phyloP scores from a whole-genome alignment of 495 filamentous ascomycete species.

The Aspergillus ostianus region DNA sequence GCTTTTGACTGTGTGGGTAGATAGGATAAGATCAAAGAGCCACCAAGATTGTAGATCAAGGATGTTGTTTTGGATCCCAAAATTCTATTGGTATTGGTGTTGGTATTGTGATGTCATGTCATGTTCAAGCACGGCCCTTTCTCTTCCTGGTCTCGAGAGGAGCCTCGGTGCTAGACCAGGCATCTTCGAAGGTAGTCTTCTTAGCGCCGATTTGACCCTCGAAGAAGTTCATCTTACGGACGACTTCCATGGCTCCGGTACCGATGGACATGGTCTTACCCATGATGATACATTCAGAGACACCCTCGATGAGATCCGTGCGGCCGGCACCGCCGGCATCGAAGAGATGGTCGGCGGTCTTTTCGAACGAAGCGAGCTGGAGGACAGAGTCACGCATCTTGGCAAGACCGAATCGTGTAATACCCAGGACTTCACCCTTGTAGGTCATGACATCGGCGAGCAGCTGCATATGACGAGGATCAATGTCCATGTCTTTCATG shows the following conservation, averaged over 20 bases:
- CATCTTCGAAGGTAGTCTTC: conserved; percentile 75
- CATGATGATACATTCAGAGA: conserved; percentile 98
- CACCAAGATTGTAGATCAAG: not conserved
- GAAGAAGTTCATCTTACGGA: conserved; percentile 68
- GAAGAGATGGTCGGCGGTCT: conserved; percentile 96
- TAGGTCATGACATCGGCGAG: conserved; percentile 99
- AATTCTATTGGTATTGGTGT: not conserved
- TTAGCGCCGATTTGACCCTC: conserved; percentile 61
- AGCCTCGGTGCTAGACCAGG: conserved; percentile 52
- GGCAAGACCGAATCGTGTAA: conserved; percentile 91
- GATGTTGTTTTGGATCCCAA: not conserved
- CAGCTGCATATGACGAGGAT: conserved; percentile 97
- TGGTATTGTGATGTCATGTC: not conserved
- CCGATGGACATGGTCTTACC: conserved; percentile 88
- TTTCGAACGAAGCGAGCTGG: conserved; percentile 96
- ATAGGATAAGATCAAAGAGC: not conserved
- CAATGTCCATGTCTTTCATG: conserved; percentile 92
- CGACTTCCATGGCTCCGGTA: conserved; percentile 87
- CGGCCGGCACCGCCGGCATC: conserved; percentile 91
- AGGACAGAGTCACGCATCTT: conserved; percentile 97
- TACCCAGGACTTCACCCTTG: conserved; percentile 96
- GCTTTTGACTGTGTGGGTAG: not conserved
- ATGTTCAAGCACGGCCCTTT: not conserved
- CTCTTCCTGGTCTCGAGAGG: conserved; percentile 16
- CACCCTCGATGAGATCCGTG: conserved; percentile 83